These are phyloP conservation scores for Hericium coralloides DNA, from an alignment of 768 basidiomycete species.

Conservation along the genomic window DNA sequence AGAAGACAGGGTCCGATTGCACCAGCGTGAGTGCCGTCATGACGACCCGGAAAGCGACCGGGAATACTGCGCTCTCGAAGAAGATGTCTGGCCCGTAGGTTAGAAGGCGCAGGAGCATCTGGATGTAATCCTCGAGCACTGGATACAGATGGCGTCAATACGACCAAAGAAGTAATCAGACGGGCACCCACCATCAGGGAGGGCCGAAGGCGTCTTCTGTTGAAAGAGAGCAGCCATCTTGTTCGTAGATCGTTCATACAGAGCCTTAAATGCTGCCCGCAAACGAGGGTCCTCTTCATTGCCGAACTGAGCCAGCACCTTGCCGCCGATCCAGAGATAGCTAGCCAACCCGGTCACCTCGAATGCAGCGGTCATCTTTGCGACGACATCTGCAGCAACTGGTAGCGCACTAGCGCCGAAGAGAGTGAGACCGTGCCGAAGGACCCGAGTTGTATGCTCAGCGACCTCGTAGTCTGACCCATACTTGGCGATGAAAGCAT, in stretches of 20 bases:
- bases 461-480: slow-evolving; percentile 67
- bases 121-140: slow-evolving; percentile 95
- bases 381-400: slow-evolving; percentile 62
- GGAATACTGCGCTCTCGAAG: slow-evolving; percentile 71
- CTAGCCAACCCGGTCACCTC: slow-evolving; percentile 74
- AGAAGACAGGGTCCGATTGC: slow-evolving; percentile 73
- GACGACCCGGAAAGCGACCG: slow-evolving; percentile 64
- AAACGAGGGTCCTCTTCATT: slow-evolving; percentile 49
- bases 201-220: slow-evolving; percentile 54
- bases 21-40: slow-evolving; percentile 78
- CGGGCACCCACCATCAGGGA: slow-evolving; percentile 77
- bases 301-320: slow-evolving; percentile 72
- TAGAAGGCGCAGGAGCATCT: slow-evolving; percentile 63
- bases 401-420: slow-evolving; percentile 62
- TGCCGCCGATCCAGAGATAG: slow-evolving; percentile 92
- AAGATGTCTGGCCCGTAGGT: slow-evolving; percentile 65
- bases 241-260: slow-evolving; percentile 71
- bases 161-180: background rate
- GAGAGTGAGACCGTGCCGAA: slow-evolving; percentile 77
- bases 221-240: slow-evolving; percentile 64
- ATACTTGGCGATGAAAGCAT: slow-evolving; percentile 70
- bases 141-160: background rate
- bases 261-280: slow-evolving; percentile 44
- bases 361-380: slow-evolving; percentile 71
- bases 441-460: slow-evolving; percentile 76